Conservation (phyloP, 208 protist species). For the Leishmania braziliensis region DNA sequence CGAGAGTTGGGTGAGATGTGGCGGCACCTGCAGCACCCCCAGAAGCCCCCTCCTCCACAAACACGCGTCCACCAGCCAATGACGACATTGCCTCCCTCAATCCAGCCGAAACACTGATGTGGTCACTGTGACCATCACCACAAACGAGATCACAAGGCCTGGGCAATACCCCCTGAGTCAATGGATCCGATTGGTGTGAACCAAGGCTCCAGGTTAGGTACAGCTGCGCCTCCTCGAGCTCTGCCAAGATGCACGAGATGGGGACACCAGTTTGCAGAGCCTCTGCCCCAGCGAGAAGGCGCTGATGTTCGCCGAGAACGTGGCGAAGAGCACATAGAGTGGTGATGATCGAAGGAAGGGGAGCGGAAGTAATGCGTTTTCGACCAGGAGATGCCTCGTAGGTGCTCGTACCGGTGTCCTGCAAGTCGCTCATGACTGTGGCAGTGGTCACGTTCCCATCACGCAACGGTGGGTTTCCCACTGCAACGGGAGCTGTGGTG, state of each 20-base stretch:
- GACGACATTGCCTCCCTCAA: background rate
- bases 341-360: background rate
- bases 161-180: background rate
- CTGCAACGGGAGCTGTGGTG: background rate
- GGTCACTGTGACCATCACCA: background rate
- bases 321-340: constrained; percentile 11
- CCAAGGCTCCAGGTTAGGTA: constrained; percentile 20
- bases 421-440: background rate
- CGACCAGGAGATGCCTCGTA: background rate
- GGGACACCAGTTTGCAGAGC: constrained; percentile 49
- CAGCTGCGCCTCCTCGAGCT: constrained; percentile 17
- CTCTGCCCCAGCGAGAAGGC: constrained; percentile 38
- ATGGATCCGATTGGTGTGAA: background rate
- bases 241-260: constrained; percentile 25
- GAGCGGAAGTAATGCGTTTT: background rate
- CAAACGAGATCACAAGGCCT: no score
- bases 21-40: background rate
- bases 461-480: background rate
- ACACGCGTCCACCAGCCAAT: background rate
- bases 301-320: constrained; percentile 14
- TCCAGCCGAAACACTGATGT: no score
- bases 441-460: background rate
- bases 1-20: background rate
- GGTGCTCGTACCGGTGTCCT: background rate
- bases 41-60: background rate